Percentiles rank a stretch among this genome's conserved stretches.
phyloP scores from a whole-genome alignment of 2,329 filamentous ascomycete species.

The Alternaria postmessia region DNA sequence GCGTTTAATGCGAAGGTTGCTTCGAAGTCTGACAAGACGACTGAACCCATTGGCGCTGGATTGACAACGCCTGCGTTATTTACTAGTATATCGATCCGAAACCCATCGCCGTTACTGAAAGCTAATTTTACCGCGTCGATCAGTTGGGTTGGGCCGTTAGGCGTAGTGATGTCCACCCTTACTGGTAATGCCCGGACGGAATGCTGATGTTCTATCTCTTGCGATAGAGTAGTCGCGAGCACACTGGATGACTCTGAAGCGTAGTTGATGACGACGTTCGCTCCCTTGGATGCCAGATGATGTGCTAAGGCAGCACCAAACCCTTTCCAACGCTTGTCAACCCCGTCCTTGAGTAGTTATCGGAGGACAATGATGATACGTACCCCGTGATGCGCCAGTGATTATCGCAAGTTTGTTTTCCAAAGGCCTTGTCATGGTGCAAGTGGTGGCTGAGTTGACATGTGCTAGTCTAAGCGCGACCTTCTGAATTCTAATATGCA shows the following conservation, averaged over 20 bases:
- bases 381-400: slow-evolving; percentile 79
- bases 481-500: background rate
- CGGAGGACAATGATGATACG: slow-evolving; percentile 1
- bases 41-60: background rate
- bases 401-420: slow-evolving; percentile 79
- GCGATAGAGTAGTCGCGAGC: slow-evolving; percentile 43
- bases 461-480: background rate
- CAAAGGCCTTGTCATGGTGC: slow-evolving; percentile 24
- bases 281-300: slow-evolving; percentile 75
- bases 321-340: slow-evolving; percentile 57
- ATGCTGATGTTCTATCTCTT: background rate
- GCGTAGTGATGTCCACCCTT: background rate
- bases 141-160: background rate
- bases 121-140: background rate
- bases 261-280: slow-evolving; percentile 73
- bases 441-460: background rate
- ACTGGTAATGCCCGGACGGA: background rate
- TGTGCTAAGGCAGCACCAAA: slow-evolving; percentile 72
- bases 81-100: background rate
- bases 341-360: background rate
- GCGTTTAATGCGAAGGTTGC: slow-evolving; percentile 69
- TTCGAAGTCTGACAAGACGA: slow-evolving; percentile 36
- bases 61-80: slow-evolving; percentile 1
- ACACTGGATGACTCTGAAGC: slow-evolving; percentile 65
- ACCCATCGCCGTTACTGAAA: background rate